Conservation (phyloP, 2,329 filamentous ascomycete species). For the Nemania sp. region DNA sequence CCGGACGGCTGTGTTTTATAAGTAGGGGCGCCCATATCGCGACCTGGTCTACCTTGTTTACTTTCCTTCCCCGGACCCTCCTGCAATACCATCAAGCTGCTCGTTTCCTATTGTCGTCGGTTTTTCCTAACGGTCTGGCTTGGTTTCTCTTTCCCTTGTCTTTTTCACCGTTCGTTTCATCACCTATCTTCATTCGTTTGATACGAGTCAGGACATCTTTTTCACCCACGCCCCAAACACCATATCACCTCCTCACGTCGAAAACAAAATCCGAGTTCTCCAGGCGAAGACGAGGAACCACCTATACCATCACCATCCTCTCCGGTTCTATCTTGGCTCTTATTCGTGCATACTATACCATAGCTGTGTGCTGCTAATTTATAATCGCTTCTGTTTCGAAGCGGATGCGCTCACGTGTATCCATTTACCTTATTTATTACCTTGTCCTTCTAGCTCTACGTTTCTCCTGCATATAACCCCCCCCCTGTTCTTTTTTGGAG, state of each 20-base stretch:
- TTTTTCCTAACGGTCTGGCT: constrained; percentile 34
- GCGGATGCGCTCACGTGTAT: constrained; percentile 25
- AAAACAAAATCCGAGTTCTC: constrained; percentile 13
- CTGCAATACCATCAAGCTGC: constrained; percentile 39
- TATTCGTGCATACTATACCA: constrained; percentile 17
- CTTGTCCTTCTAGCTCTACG: constrained; percentile 23
- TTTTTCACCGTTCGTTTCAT: constrained; percentile 42
- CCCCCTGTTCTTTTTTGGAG: not conserved
- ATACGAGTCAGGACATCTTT: constrained; percentile 43
- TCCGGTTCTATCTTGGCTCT: constrained; percentile 7
- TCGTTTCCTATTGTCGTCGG: constrained; percentile 41
- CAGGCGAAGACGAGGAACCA: constrained; percentile 18
- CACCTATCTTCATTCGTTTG: constrained; percentile 46
- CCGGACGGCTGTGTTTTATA: constrained; percentile 38
- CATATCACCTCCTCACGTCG: constrained; percentile 7
- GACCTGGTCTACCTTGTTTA: constrained; percentile 40
- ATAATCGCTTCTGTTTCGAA: constrained; percentile 34
- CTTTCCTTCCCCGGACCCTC: constrained; percentile 40
- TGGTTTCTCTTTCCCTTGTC: constrained; percentile 28
- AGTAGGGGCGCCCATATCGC: constrained; percentile 43
- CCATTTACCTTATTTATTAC: constrained; percentile 20
- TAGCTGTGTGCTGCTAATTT: constrained; percentile 34
- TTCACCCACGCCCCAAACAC: not conserved
- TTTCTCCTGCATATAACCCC: constrained; percentile 7
- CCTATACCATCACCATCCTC: not conserved